Conservation (phyloP, 768 basidiomycete genomes). For the Hortiboletus flavorubellus region DNA sequence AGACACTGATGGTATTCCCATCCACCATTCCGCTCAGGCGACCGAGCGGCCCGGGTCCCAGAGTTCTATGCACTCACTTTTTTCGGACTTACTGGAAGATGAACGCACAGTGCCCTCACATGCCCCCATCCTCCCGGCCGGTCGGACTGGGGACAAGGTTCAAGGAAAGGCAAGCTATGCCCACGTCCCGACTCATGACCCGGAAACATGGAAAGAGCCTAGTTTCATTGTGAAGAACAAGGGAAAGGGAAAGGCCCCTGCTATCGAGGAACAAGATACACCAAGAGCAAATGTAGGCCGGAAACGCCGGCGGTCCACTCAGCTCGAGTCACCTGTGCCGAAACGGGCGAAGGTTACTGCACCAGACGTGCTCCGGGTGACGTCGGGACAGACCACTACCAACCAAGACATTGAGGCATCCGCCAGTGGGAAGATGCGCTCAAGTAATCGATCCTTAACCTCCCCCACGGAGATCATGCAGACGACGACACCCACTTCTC, state of each 20-base stretch:
- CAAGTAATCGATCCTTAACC: not conserved
- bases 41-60: not conserved
- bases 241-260: constrained; percentile 17
- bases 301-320: constrained; percentile 16
- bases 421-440: not conserved
- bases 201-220: constrained; percentile 30
- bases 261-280: constrained; percentile 2
- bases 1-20: not conserved
- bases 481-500: not conserved
- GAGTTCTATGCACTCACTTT: constrained; percentile 25
- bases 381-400: not conserved
- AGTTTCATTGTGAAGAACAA: constrained; percentile 29
- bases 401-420: not conserved
- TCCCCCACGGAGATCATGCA: not conserved
- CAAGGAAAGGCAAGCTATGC: not conserved
- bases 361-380: not conserved
- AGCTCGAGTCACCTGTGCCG: constrained; percentile 3
- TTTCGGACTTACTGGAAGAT: constrained; percentile 16
- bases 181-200: constrained; percentile 19
- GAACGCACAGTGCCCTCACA: not conserved
- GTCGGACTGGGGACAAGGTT: not conserved
- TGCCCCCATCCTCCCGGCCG: not conserved
- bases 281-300: not conserved
- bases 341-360: constrained; percentile 14
- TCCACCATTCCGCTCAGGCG: not conserved